A percentile compares a stretch with the other conserved stretches of the same genome.
Conservation (phyloP, 192 early-diverging fungal species). For the Entomortierella parvispora region DNA sequence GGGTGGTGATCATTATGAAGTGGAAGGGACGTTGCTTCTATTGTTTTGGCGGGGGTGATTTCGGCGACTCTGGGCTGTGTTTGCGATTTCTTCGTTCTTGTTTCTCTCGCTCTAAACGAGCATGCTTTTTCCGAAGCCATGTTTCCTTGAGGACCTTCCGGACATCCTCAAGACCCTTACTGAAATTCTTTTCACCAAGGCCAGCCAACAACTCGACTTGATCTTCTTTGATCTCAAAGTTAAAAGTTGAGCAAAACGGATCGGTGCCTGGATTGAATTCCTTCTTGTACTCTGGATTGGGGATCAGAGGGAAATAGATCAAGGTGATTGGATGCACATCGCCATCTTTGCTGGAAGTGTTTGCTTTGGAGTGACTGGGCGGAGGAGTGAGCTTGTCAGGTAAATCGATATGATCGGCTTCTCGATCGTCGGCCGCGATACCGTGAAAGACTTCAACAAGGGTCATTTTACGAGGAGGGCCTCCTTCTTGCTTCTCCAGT, state of each 20-base stretch:
- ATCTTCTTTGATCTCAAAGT: constrained; percentile 73
- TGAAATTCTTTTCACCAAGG: constrained; percentile 60
- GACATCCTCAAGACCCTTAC: constrained; percentile 44
- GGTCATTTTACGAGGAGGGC: constrained; percentile 60
- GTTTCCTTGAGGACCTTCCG: constrained; percentile 44
- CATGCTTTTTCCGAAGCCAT: constrained; percentile 46
- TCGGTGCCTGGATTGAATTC: constrained; percentile 73
- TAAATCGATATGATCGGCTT: constrained; percentile 49
- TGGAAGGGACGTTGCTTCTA: too few relatives aligned
- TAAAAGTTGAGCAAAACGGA: constrained; percentile 73
- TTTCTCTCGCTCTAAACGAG: constrained; percentile 31
- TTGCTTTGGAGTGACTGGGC: neutral
- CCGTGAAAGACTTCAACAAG: constrained; percentile 54
- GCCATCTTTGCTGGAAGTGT: neutral
- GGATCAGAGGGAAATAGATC: constrained; percentile 74
- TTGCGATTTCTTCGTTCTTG: constrained; percentile 24
- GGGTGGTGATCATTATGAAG: too few relatives aligned
- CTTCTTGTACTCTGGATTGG: constrained; percentile 63
- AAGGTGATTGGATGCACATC: constrained; percentile 55
- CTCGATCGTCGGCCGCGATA: constrained; percentile 50
- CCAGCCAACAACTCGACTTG: constrained; percentile 71
- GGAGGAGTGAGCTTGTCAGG: constrained; percentile 8
- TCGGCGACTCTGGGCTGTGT: too few relatives aligned
- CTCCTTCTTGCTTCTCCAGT: constrained; percentile 34
- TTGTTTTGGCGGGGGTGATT: too few relatives aligned